Conservation (phyloP, 768 basidiomycete genomes). For the Boletus patriciae region DNA sequence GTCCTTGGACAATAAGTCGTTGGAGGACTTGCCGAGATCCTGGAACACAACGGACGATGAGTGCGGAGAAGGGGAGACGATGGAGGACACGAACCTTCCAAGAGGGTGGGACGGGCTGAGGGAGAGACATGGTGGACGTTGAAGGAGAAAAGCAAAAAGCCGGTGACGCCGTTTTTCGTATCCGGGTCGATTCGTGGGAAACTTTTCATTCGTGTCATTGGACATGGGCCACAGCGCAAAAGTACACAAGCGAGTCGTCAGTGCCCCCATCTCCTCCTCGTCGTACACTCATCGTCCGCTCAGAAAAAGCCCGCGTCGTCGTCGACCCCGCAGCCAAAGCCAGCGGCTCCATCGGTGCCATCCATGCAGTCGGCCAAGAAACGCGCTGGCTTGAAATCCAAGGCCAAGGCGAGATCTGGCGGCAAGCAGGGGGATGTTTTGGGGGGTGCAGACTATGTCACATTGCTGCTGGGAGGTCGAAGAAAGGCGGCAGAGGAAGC, state of each 20-base stretch:
- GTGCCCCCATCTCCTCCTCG: slow-evolving; percentile 1
- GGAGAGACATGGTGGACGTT: slow-evolving; percentile 68
- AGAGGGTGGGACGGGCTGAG: slow-evolving; percentile 94
- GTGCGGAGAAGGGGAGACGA: not conserved
- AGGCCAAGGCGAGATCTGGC: slow-evolving; percentile 14
- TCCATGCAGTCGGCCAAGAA: slow-evolving; percentile 28
- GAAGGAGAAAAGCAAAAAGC: slow-evolving; percentile 4
- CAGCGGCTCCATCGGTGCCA: not conserved
- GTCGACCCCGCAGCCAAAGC: slow-evolving; percentile 7
- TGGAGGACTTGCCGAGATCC: slow-evolving; percentile 97
- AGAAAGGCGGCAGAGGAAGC: slow-evolving; percentile 67
- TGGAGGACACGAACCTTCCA: slow-evolving; percentile 68
- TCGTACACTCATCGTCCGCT: not conserved
- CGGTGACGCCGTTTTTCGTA: not conserved
- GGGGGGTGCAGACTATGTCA: slow-evolving; percentile 77
- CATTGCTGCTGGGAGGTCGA: slow-evolving; percentile 68
- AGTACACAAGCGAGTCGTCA: slow-evolving; percentile 35
- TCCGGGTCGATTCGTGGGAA: slow-evolving; percentile 35
- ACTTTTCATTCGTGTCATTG: not conserved
- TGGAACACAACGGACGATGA: slow-evolving; percentile 31
- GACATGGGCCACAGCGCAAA: slow-evolving; percentile 40
- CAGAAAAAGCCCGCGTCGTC: slow-evolving; percentile 28
- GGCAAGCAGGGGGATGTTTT: slow-evolving; percentile 44
- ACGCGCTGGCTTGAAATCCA: slow-evolving; percentile 29
- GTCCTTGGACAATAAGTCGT: slow-evolving; percentile 91